These are phyloP conservation scores for Sphaerulina populicola DNA, from an alignment of 2,329 filamentous ascomycete species.

Conservation along the genomic window DNA sequence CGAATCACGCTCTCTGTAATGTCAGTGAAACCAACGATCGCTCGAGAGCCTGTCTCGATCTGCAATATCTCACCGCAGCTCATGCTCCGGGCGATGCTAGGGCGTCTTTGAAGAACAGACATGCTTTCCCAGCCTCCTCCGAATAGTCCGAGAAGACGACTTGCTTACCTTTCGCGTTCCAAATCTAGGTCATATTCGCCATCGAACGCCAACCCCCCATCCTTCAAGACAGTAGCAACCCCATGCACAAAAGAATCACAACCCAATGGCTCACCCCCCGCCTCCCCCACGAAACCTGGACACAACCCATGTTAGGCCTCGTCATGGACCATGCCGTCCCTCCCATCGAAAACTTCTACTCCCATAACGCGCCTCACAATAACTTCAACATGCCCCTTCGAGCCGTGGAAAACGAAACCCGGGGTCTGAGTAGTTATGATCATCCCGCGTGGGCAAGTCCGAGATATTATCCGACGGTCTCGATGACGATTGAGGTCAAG, in stretches of 20 bases:
- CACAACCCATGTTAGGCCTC: constrained; percentile 14
- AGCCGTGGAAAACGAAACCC: constrained; percentile 3
- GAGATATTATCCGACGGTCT: constrained; percentile 17
- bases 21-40: background rate
- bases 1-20: constrained; percentile 15
- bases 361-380: constrained; percentile 9
- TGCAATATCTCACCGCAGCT: too few species aligned
- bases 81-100: too few species aligned
- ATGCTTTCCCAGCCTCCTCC: too few species aligned
- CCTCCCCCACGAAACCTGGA: constrained; percentile 14
- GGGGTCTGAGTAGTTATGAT: constrained; percentile 1
- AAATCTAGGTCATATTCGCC: constrained; percentile 4
- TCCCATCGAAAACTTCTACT: constrained; percentile 15
- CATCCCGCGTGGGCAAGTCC: constrained; percentile 15
- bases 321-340: constrained; percentile 15
- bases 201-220: constrained; percentile 9
- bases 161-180: too few species aligned
- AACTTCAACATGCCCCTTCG: constrained; percentile 2
- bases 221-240: background rate
- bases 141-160: too few species aligned
- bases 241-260: background rate
- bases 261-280: constrained; percentile 15
- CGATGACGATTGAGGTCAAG: constrained; percentile 20
- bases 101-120: too few species aligned
- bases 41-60: too few species aligned